Percentiles rank a stretch among this genome's conserved stretches.
phyloP scores from a whole-genome alignment of 2,329 filamentous ascomycete species.

The Aspergillus arachidicola region DNA sequence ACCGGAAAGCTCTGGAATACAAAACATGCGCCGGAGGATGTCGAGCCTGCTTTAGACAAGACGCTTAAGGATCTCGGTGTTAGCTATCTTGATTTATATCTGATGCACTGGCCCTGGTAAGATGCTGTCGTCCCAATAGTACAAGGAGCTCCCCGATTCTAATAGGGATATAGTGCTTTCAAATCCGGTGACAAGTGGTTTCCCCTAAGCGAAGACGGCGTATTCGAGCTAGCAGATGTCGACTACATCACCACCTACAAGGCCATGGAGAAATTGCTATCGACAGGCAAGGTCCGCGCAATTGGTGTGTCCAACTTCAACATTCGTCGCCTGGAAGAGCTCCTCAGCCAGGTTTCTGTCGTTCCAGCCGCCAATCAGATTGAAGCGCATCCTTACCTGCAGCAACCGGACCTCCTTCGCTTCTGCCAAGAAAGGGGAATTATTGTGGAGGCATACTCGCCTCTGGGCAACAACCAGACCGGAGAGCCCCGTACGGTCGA shows the following conservation, averaged over 20 bases:
- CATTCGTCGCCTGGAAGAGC: conserved; percentile 72
- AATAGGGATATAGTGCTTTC: conserved; percentile 19
- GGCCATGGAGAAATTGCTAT: conserved; percentile 60
- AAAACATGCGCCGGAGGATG: conserved; percentile 66
- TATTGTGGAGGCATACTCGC: conserved; percentile 60
- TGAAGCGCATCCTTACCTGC: conserved; percentile 28
- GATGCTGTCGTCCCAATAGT: not conserved
- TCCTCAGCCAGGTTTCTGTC: conserved; percentile 68
- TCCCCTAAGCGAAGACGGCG: conserved; percentile 24
- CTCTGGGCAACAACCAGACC: conserved; percentile 52
- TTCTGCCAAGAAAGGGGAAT: conserved; percentile 59
- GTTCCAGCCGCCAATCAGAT: conserved; percentile 72
- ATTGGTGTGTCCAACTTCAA: conserved; percentile 77
- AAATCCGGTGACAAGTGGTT: conserved; percentile 26
- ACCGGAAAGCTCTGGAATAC: conserved; percentile 85
- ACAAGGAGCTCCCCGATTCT: not conserved
- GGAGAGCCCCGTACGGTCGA: conserved; percentile 51
- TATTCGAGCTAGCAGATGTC: conserved; percentile 25
- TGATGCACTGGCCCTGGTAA: conserved; percentile 60
- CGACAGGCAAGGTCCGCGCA: conserved; percentile 62
- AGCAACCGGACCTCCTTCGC: conserved; percentile 54
- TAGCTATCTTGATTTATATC: conserved; percentile 70
- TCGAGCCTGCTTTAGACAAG: conserved; percentile 61
- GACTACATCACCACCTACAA: conserved; percentile 51
- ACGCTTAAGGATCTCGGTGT: conserved; percentile 63